Evolutionary conservation across 148 eudicot genomes (phyloP).

Genomic region (Rheum nobile): DNA sequence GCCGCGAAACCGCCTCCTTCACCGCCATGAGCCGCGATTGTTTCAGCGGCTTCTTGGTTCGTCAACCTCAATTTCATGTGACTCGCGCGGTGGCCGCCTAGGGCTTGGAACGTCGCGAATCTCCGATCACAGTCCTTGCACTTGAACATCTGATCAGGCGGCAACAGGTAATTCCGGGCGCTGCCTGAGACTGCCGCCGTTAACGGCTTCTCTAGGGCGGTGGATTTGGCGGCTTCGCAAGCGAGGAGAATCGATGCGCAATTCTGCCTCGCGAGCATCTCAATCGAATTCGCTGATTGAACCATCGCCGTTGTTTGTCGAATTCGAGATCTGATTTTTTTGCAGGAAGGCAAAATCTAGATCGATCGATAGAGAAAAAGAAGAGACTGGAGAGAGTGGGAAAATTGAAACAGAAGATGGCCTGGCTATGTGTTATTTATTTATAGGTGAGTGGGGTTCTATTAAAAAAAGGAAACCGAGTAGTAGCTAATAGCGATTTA

Average conservation of each 20-base stretch:
- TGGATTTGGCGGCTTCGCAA: neutral
- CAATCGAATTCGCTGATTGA: neutral
- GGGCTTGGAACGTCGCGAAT: slow-evolving; percentile 49
- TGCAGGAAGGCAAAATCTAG: neutral
- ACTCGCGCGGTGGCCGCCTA: slow-evolving; percentile 67
- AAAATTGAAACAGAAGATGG: neutral
- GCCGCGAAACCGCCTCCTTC: neutral
- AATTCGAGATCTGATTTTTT: too few relatives aligned
- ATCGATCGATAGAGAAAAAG: too few relatives aligned
- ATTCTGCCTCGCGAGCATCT: neutral
- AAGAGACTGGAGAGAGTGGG: neutral
- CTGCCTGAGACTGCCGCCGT: neutral
- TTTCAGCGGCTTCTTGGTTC: neutral
- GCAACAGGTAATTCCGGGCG: neutral
- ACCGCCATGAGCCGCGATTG: neutral
- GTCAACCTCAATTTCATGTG: slow-evolving; percentile 25
- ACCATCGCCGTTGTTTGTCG: neutral
- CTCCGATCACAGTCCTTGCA: slow-evolving; percentile 41
- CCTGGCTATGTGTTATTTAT: neutral
- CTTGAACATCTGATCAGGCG: slow-evolving; percentile 15
- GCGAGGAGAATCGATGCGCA: neutral
- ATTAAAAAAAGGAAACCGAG: neutral
- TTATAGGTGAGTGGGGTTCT: neutral
- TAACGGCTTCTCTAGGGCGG: neutral
- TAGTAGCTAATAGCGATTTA: neutral